Evolutionary conservation across 805 yeast genomes (phyloP).

Genomic region (Torulaspora quercuum): DNA sequence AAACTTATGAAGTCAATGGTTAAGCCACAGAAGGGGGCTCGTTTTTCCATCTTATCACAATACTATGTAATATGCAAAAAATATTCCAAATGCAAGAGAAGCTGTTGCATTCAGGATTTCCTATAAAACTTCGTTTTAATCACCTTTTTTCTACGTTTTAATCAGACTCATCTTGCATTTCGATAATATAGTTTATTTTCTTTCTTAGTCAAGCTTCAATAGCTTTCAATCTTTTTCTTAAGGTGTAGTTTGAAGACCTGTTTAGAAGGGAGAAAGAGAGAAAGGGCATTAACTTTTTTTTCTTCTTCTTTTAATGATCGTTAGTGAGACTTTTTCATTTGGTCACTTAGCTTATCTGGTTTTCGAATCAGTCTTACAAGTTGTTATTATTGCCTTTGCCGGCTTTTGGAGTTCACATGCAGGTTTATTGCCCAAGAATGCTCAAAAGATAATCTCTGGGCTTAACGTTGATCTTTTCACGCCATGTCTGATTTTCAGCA

Average conservation of each 20-base stretch:
- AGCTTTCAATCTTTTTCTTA: too few species aligned
- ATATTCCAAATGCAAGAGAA: background rate
- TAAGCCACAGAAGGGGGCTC: conserved; percentile 11
- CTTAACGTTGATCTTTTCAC: conserved; percentile 91
- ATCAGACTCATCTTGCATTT: too few species aligned
- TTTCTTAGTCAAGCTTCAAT: background rate
- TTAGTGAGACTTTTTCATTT: conserved; percentile 29
- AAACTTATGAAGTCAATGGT: too few species aligned
- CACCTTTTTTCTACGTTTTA: too few species aligned
- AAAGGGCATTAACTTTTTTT: too few species aligned
- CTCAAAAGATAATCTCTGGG: conserved; percentile 72
- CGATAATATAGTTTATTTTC: too few species aligned
- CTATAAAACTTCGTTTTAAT: too few species aligned
- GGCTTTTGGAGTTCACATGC: conserved; percentile 81
- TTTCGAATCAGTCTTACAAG: conserved; percentile 88
- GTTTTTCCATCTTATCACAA: background rate
- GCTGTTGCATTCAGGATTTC: too few species aligned
- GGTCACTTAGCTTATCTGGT: conserved; percentile 55
- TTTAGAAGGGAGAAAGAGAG: too few species aligned
- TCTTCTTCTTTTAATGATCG: conserved; percentile 13
- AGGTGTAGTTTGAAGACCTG: too few species aligned
- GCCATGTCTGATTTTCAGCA: conserved; percentile 89
- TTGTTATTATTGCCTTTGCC: conserved; percentile 76
- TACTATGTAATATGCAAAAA: background rate
- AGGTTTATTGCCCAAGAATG: conserved; percentile 63